phyloP scores from a whole-genome alignment of 2,329 filamentous ascomycete genomes.

The Helotiales sp. region DNA sequence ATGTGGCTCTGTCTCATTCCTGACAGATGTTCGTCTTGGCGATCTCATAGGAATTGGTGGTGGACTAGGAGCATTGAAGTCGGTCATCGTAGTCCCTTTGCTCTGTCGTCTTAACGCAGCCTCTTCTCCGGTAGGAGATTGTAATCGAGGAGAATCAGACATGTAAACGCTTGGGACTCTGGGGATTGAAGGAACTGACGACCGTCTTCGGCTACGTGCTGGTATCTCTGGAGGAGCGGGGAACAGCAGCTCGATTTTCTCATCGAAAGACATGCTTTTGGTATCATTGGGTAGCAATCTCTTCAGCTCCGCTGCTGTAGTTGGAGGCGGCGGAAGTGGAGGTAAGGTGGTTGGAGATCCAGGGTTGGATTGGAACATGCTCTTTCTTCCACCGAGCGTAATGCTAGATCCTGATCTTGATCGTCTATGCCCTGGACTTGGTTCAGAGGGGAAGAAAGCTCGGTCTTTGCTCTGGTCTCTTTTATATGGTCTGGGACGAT shows the following conservation, averaged over 20 bases:
- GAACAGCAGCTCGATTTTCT: conserved; percentile 56
- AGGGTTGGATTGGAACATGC: conserved; percentile 44
- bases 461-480: conserved; percentile 38
- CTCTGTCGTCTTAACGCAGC: conserved; percentile 26
- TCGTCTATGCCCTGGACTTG: conserved; percentile 42
- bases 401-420: conserved; percentile 52
- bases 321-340: conserved; percentile 45
- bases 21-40: conserved; percentile 1
- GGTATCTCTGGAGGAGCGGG: conserved; percentile 37
- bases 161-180: conserved; percentile 30
- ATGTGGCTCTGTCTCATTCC: conserved; percentile 4
- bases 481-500: conserved; percentile 35
- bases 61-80: conserved; percentile 10
- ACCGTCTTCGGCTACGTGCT: conserved; percentile 36
- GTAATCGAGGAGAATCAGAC: conserved; percentile 20
- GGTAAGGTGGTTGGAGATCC: conserved; percentile 52
- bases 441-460: conserved; percentile 48
- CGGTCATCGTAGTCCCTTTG: conserved; percentile 31
- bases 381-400: conserved; percentile 44
- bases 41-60: conserved; percentile 2
- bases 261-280: conserved; percentile 58
- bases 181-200: conserved; percentile 47
- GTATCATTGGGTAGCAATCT: conserved; percentile 52
- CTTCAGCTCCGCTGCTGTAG: conserved; percentile 39
- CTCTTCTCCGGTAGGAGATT: conserved; percentile 27